Base-by-base conservation (phyloP, 768 basidiomycete genomes). In the Scleroderma bovista region DNA sequence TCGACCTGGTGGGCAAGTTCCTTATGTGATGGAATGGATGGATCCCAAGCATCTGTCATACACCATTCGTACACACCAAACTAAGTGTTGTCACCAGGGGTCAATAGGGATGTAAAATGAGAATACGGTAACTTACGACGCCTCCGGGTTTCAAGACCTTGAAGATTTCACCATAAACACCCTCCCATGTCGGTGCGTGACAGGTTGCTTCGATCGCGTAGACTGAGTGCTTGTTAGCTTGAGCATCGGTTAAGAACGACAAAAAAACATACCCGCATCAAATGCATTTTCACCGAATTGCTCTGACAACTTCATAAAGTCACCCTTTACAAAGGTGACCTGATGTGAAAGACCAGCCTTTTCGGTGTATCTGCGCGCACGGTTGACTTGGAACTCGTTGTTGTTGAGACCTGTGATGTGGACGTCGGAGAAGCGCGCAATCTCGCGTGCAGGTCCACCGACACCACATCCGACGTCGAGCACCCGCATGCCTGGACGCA, bases 21-120 rank as follows among this genome's bases (percentile, higher is more conserved):
- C 72, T 93, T 94, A 78, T 98, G 95, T 47, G 78, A 69, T 16
- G 93, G 88, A 63, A 76, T 87, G 41, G 86, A 78, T 34, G 88
- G 79, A 69, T 97, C 88, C 90, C 94, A 94, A 3, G 69, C 65
- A 67, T 97, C 93, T 17, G 96, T 97, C 96, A 99, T 97, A 69
- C 84, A 86, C 95, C 95, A 99, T 67, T 98, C 96, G 70, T 98
- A 99, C 33, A 98, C 88, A 62, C 94, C 95, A 68, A 96, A 96
- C 88, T 94, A 53, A 1, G 36, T 45, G 34, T 20, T 23, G 9
- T 7, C 17, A 45, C 19, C 9, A 39, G 29, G 42, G 5, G 23
- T 52, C 2, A 52, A 57, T 53, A 2, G 43, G 5, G 4, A 6
- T 46, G 23, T 11, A 15, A 5, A 32, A 15, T 17, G 4, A 54